phyloP scores from a whole-genome alignment of 192 early-diverging fungal genomes.

The Ambispora gerdemannii region DNA sequence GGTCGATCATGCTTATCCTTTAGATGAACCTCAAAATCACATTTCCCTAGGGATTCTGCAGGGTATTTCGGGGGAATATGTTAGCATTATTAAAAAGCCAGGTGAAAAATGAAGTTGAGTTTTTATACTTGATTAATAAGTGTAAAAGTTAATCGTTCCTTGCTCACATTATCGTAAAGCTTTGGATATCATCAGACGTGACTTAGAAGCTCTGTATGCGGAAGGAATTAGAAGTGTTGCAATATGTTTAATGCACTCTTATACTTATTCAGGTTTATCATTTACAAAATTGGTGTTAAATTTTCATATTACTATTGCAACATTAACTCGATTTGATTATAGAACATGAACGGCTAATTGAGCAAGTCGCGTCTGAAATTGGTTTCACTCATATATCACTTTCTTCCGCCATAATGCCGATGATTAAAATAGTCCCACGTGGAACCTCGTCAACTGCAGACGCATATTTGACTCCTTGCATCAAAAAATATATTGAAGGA shows the following conservation, averaged over 20 bases:
- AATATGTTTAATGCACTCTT: conserved; percentile 92
- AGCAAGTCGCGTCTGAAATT: conserved; percentile 58
- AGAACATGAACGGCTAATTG: conserved; percentile 77
- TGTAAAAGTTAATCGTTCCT: too few relatives aligned
- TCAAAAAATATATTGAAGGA: conserved; percentile 78
- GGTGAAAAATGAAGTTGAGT: too few relatives aligned
- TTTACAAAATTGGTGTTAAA: neutral
- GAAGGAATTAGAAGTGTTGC: conserved; percentile 84
- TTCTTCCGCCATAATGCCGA: conserved; percentile 80
- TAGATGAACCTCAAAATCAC: conserved; percentile 43
- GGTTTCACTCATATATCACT: conserved; percentile 87
- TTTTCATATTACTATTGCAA: neutral
- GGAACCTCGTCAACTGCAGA: conserved; percentile 87
- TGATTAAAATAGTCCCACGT: conserved; percentile 93
- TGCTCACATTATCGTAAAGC: conserved; percentile 40
- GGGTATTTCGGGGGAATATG: conserved; percentile 86
- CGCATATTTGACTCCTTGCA: conserved; percentile 92
- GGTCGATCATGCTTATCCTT: conserved; percentile 62
- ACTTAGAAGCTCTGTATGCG: conserved; percentile 59
- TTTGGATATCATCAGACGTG: conserved; percentile 48
- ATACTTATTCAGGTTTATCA: conserved; percentile 73
- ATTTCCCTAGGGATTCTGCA: conserved; percentile 44
- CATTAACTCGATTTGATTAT: conserved; percentile 1
- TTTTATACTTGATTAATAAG: too few relatives aligned
- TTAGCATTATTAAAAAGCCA: conserved; percentile 65